Evolutionary conservation across 192 early-diverging fungal genomes (phyloP).

Genomic region (Backusella circina): DNA sequence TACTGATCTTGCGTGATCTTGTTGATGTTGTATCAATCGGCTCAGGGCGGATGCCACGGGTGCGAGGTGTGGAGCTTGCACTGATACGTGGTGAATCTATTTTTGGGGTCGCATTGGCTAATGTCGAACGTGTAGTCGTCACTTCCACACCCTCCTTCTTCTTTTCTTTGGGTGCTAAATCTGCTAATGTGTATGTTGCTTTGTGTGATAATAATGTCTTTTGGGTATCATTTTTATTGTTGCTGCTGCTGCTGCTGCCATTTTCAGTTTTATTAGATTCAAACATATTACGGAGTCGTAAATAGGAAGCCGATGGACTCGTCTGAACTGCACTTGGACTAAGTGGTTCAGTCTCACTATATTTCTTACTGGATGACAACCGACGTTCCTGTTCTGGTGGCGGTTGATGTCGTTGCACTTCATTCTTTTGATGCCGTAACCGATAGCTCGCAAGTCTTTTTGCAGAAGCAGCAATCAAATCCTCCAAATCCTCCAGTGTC

Average conservation of each 20-base stretch:
- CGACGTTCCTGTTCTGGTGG: background rate
- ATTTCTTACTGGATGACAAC: background rate
- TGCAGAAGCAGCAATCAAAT: constrained; percentile 25
- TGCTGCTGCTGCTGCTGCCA: background rate
- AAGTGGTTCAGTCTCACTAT: background rate
- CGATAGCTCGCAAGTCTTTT: constrained; percentile 20
- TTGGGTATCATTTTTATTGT: background rate
- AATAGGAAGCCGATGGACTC: constrained; percentile 7
- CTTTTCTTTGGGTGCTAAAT: constrained; percentile 1
- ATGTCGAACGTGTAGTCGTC: background rate
- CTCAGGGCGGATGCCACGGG: background rate
- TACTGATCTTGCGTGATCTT: constrained; percentile 1
- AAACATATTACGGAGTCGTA: constrained; percentile 8
- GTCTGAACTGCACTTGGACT: background rate
- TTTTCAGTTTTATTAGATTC: background rate
- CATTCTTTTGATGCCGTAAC: background rate
- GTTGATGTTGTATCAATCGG: background rate
- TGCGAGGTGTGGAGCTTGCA: constrained; percentile 3
- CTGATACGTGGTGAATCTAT: constrained; percentile 9
- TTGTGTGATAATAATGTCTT: background rate
- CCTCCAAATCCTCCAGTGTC: constrained; percentile 23
- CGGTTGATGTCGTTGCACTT: background rate
- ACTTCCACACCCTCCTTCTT: background rate
- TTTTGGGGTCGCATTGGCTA: constrained; percentile 9
- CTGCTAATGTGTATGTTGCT: background rate